Evolutionary conservation across 129 eudicot genomes (phyloP), one percentile per base, ranked within the genome.

Genomic region (Centella asiatica): DNA sequence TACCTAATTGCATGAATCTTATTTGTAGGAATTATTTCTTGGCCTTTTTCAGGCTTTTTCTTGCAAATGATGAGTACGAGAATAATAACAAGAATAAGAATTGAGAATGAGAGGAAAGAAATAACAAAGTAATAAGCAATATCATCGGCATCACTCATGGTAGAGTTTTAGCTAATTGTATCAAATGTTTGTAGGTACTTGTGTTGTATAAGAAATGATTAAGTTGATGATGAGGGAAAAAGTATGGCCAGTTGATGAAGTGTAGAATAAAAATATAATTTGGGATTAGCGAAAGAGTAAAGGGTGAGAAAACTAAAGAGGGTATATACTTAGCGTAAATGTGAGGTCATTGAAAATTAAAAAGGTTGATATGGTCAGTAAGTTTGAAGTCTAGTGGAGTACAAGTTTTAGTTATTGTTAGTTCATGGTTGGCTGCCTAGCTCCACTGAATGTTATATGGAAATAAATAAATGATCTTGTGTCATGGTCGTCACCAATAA

Each of bases 61-160:
- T 74, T 83, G 74, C 81, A 86, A 36, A 70, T 60, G 63, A 83
- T 25, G 71, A 69, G 12, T 10, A 58, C 44, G 52, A 90, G 62
- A 29, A 77, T 31, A 64, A 75, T 57, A 17, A 60, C 72, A 55
- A 86, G 80, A 36, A 81, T 36, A 12, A 79, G 2, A 20, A 79
- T 31, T 17, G 71, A 54, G 20, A 79, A 24, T 2, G 87, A 79
- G n/a, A 81, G 85, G 44, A 81, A 18, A 60, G 77, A 77, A 26
- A 86, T 67, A 65, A 47, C 62, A 24, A 72, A 24, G 49, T 75
- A 60, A 60, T 80, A 90, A 25, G 72, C 69, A 5, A 79, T 69
- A 4, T 62, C 32, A 19, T 65, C 68, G 37, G 72, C 83, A 68
- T 63, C 23, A 64, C 37, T 72, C 95, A 89, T 81, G 34, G 68